phyloP scores from a whole-genome alignment of 768 basidiomycete genomes.

The Tulasnella sp. region DNA sequence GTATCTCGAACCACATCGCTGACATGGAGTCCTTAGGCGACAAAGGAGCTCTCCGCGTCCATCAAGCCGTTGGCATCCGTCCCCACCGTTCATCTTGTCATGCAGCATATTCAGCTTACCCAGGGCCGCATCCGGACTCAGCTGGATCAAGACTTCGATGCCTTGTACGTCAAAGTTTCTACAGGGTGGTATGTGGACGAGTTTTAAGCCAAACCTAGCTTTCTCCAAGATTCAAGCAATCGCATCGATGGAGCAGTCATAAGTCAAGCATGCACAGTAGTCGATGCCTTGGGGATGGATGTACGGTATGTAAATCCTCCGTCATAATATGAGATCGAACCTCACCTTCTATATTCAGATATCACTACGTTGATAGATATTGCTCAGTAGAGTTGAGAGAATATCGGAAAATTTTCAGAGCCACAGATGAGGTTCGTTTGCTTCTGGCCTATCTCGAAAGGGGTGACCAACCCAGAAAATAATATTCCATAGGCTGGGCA shows the following conservation, averaged over 20 bases:
- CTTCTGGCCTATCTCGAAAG: background rate
- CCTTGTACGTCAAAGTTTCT: slow-evolving; percentile 52
- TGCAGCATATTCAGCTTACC: slow-evolving; percentile 67
- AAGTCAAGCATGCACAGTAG: slow-evolving; percentile 73
- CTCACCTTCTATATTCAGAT: slow-evolving; percentile 22
- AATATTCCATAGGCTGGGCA: slow-evolving; percentile 52
- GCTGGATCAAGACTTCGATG: slow-evolving; percentile 84
- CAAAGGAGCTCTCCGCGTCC: slow-evolving; percentile 69
- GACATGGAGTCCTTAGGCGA: slow-evolving; percentile 42
- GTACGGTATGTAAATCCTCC: slow-evolving; percentile 38
- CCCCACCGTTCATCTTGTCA: slow-evolving; percentile 62
- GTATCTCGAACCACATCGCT: background rate
- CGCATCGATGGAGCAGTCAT: slow-evolving; percentile 54
- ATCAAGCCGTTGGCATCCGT: slow-evolving; percentile 75
- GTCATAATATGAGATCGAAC: background rate
- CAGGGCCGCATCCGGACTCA: slow-evolving; percentile 72
- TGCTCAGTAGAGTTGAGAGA: slow-evolving; percentile 85
- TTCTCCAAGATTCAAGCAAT: slow-evolving; percentile 60
- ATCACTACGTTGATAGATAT: slow-evolving; percentile 76
- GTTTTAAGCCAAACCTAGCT: slow-evolving; percentile 37
- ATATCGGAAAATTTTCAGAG: slow-evolving; percentile 89
- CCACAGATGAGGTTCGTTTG: slow-evolving; percentile 63
- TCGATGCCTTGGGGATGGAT: slow-evolving; percentile 80
- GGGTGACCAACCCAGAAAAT: background rate
- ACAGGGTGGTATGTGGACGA: background rate